phyloP scores from a whole-genome alignment of 371 early-diverging fungal genomes.

The Actinomortierella ambigua region DNA sequence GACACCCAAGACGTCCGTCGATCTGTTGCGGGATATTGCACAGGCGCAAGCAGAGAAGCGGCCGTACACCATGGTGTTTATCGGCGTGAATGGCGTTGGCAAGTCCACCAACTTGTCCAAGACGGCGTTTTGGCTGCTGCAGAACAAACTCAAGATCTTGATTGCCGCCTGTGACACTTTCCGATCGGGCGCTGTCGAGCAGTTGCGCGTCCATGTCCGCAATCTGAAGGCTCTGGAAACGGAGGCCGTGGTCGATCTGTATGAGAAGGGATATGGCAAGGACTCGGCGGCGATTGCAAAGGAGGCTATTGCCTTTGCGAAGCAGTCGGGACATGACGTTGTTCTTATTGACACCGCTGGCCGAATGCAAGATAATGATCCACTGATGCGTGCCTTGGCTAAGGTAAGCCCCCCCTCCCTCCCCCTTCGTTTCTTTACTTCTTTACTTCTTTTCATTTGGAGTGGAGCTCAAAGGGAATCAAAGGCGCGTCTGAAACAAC shows the following conservation, averaged over 20 bases:
- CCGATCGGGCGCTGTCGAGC: constrained; percentile 99
- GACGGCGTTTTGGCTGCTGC: constrained; percentile 97
- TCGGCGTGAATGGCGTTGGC: constrained; percentile 99
- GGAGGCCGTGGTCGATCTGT: constrained; percentile 83
- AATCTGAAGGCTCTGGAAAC: constrained; percentile 87
- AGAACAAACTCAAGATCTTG: constrained; percentile 90
- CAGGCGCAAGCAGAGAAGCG: constrained; percentile 71
- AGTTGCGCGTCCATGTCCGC: constrained; percentile 92
- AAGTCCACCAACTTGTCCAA: constrained; percentile 98
- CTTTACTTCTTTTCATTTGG: no score
- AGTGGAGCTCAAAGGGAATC: no score
- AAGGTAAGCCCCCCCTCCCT: constrained; percentile 57
- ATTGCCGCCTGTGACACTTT: constrained; percentile 99
- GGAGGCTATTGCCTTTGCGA: constrained; percentile 91
- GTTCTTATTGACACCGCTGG: constrained; percentile 99
- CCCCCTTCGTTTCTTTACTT: no score
- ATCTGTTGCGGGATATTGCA: constrained; percentile 92
- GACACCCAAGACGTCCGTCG: constrained; percentile 93
- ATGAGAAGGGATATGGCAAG: constrained; percentile 99
- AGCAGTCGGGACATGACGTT: constrained; percentile 82
- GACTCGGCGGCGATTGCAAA: constrained; percentile 98
- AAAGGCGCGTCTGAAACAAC: background rate
- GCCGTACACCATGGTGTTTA: constrained; percentile 93
- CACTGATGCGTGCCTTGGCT: constrained; percentile 96
- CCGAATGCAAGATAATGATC: constrained; percentile 99